These are phyloP conservation scores for Teratosphaeria pseudoeucalypti DNA, from an alignment of 2,329 filamentous ascomycete species.

Conservation along the genomic window DNA sequence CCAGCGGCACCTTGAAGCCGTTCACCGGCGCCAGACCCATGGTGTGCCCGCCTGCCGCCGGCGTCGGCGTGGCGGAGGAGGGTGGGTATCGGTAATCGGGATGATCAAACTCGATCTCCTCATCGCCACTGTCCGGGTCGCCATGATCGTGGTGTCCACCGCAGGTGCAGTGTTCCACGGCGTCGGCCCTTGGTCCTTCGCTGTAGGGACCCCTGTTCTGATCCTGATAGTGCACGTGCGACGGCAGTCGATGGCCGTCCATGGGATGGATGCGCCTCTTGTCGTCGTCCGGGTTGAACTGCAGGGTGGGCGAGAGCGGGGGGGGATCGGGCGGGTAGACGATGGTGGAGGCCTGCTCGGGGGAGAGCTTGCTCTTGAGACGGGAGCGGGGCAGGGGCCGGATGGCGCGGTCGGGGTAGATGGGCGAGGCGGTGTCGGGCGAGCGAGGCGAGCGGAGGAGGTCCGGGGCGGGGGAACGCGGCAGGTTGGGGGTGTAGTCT, in stretches of 20 bases:
- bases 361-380: slow-evolving; percentile 75
- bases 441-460: slow-evolving; percentile 11
- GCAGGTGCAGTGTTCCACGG: slow-evolving; percentile 32
- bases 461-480: background rate
- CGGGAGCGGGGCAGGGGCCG: slow-evolving; percentile 82
- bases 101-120: slow-evolving; percentile 37
- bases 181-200: slow-evolving; percentile 29
- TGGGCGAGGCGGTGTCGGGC: slow-evolving; percentile 62
- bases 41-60: background rate
- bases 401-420: slow-evolving; percentile 85
- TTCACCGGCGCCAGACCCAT: background rate
- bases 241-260: background rate
- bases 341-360: slow-evolving; percentile 73
- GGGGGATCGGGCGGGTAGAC: slow-evolving; percentile 69
- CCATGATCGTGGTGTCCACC: slow-evolving; percentile 30
- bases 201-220: background rate
- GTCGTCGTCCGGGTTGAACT: slow-evolving; percentile 16
- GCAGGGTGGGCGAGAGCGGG: slow-evolving; percentile 43
- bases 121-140: slow-evolving; percentile 48
- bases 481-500: background rate
- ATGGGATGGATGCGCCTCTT: slow-evolving; percentile 3
- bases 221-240: background rate
- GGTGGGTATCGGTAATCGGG: slow-evolving; percentile 30
- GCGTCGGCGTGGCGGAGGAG: slow-evolving; percentile 21
- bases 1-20: slow-evolving; percentile 13